Conservation (phyloP, 371 early-diverging fungal genomes). For the Apophysomyces elegans region DNA sequence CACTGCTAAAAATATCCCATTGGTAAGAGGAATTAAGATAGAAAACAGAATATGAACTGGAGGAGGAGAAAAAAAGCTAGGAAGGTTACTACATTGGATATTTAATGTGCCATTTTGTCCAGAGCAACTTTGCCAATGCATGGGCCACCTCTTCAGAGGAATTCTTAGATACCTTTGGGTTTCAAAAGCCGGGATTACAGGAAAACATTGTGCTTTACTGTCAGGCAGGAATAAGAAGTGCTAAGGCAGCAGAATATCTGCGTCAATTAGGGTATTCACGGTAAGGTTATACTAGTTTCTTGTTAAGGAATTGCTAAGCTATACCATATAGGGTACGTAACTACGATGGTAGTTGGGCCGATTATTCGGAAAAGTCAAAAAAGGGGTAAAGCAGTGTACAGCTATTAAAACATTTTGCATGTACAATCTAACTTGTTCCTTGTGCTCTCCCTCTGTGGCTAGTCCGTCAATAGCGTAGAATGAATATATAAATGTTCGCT, state of each 20-base stretch:
- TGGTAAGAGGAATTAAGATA: conserved; percentile 34
- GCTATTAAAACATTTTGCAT: not conserved
- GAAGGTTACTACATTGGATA: not conserved
- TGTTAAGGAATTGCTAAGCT: not conserved
- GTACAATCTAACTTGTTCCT: too few species aligned
- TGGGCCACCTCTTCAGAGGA: conserved; percentile 47
- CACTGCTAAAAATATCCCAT: conserved; percentile 62
- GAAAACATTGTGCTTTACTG: conserved; percentile 63
- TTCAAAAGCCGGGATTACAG: conserved; percentile 48
- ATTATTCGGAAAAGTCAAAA: conserved; percentile 45
- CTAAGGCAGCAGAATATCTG: conserved; percentile 55
- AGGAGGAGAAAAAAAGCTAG: conserved; percentile 2
- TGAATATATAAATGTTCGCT: too few species aligned
- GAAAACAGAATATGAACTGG: not conserved
- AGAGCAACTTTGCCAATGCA: conserved; percentile 59
- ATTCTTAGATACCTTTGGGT: conserved; percentile 58
- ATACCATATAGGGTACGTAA: conserved; percentile 46
- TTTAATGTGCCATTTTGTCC: not conserved
- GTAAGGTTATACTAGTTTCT: conserved; percentile 21
- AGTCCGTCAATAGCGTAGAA: too few species aligned
- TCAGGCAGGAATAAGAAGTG: conserved; percentile 64
- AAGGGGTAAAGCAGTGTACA: conserved; percentile 15
- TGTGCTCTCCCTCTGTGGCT: too few species aligned
- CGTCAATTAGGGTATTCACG: conserved; percentile 45
- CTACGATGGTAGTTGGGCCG: conserved; percentile 67